Evolutionary conservation across 2,329 filamentous ascomycete genomes (phyloP), one percentile per base, ranked within the genome.

Genomic region (Exophiala calicioides): DNA sequence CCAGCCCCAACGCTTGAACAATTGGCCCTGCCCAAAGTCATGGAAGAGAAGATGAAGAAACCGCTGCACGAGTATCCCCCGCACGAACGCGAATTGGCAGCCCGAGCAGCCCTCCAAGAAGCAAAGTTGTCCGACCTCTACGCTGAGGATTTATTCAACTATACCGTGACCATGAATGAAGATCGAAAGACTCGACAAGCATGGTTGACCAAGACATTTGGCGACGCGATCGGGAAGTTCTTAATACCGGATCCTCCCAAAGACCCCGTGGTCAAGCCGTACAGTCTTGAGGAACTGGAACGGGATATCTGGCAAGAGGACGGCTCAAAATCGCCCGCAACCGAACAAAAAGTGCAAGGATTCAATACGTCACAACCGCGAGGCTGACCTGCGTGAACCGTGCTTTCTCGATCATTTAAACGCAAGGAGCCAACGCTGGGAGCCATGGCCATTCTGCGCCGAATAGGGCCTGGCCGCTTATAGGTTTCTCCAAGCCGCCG

Each of bases 61-160:
- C 62, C 66, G 2, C 52, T 72, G 36, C 60, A 68, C 8, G 60
- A 71, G 20, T 62, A 74, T 44, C 69, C 68, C 3, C 71, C 71
- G 3, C 71, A 74, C 46, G 70, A 74, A 50, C 64, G 70, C 35
- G 71, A 74, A 44, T 48, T 74, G 47, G 70, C 71, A 43, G 65
- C 56, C n/a, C 38, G 50, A 36, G 57, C 57, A 3, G 50, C 56
- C 5, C 40, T 59, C n/a, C 42, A 57, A 26, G 57, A 59, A 41
- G 54, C 56, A 8, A 58, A 58, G 31, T 34, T 59, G 26, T 40
- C 55, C 7, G 50, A 58, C 29, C 38, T 47, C 5, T 51, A 57
- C 33, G 53, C 57, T 12, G 53, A 55, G 24, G 56, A 59, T 43
- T 41, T 58, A 30, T 57, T 55, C 37, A 52, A 41, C 21, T 57